Conservation (phyloP, 345 rosid species). For the Arabis alpina region DNA sequence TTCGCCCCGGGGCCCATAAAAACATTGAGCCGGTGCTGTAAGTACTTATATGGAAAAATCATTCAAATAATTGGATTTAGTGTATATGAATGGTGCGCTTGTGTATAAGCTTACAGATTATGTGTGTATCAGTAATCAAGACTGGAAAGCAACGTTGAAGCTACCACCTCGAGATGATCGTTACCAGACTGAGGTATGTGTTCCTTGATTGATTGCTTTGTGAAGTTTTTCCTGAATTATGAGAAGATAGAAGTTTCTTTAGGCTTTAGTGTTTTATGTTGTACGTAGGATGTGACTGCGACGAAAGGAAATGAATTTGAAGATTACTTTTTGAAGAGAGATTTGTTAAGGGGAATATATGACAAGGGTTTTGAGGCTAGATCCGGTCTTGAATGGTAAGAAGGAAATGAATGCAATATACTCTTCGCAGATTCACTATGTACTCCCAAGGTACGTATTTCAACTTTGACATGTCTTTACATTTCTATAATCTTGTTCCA, state of each 20-base stretch:
- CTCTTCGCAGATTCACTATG: slow-evolving; percentile 91
- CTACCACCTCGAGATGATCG: slow-evolving; percentile 81
- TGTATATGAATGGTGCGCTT: too few relatives aligned
- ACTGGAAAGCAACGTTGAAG: slow-evolving; percentile 86
- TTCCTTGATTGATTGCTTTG: background rate
- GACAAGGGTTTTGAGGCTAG: slow-evolving; percentile 99
- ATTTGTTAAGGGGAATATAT: slow-evolving; percentile 89
- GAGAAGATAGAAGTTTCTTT: background rate
- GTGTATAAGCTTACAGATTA: too few relatives aligned
- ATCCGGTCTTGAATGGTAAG: slow-evolving; percentile 97
- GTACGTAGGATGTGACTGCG: slow-evolving; percentile 95
- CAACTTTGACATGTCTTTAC: too few relatives aligned
- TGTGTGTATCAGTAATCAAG: slow-evolving; percentile 61
- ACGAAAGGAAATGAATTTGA: slow-evolving; percentile 98
- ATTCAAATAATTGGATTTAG: too few relatives aligned
- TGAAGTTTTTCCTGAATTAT: too few relatives aligned
- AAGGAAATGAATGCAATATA: slow-evolving; percentile 93
- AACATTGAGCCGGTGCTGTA: too few relatives aligned
- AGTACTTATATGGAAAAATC: too few relatives aligned
- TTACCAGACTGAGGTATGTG: slow-evolving; percentile 81
- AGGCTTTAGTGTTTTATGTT: background rate
- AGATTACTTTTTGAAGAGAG: slow-evolving; percentile 93
- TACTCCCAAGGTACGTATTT: slow-evolving; percentile 80
- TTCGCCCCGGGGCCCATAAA: too few relatives aligned
- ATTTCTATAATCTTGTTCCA: too few relatives aligned